Evolutionary conservation across 2,329 filamentous ascomycete genomes (phyloP), one percentile per base, ranked within the genome.

Genomic region (Leptographium radiaticola): DNA sequence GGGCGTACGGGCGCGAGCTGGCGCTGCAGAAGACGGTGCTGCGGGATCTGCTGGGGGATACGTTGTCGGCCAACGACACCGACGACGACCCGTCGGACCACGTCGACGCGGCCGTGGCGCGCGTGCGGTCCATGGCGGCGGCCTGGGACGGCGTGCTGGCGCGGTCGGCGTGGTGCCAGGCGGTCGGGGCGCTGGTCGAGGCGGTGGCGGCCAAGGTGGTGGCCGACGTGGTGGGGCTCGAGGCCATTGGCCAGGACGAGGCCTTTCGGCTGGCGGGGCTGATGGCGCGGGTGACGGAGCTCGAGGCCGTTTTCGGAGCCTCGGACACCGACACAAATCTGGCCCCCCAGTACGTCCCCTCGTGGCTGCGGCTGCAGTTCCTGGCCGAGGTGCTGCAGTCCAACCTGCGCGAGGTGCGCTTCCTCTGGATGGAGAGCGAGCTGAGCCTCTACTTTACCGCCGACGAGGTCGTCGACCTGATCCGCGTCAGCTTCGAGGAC

Each of bases 301-400:
- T 84, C 0, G 80, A 84, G 57, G 75, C 79, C 52, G 63, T 84
- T 15, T 85, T 84, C 60, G 64, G 79, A 56, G 67, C 6, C 51
- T 61, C 67, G 66, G 33, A 18, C 4, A 7, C 13, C 25, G 18
- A 30, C 40, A 38, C 16, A 56, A 66, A 7, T 49, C 59, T 16
- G 25, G 30, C 30, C 51, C 30, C 45, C 20, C 78, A 83, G 61
- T 83, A 82, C 58, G 79, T 79, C 5, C 70, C 73, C 3, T 74
- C 72, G 49, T 85, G 81, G 81, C 69, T 84, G 55, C 74, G 80
- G 49, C 71, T 85, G 56, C 80, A 83, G 65, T 84, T 79, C 60
- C 69, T 85, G 18, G 76, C 76, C 57, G 77, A 84, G 64, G 75
- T 84, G 33, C 68, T 85, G 59, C 81, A 85, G 68, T 83, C 80